phyloP scores from a whole-genome alignment of 768 basidiomycete species.

The Kwoniella heveanensis region DNA sequence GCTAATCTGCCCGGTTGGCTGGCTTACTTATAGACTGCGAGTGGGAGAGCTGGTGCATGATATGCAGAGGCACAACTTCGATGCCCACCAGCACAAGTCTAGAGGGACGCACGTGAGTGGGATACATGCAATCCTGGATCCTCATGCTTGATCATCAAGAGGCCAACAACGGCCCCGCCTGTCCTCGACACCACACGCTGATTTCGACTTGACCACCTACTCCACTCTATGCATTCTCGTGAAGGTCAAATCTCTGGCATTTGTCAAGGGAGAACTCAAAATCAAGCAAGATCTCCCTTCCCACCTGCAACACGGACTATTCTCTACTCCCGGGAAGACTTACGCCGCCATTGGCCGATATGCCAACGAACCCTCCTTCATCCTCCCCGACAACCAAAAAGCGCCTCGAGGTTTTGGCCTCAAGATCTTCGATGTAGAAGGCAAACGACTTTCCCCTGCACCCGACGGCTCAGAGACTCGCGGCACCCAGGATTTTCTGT shows the following conservation, averaged over 20 bases:
- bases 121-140: not conserved
- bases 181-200: no score
- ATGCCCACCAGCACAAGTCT: conserved; percentile 32
- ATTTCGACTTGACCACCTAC: no score
- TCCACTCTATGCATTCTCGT: no score
- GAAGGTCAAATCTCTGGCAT: conserved; percentile 34
- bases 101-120: conserved; percentile 31
- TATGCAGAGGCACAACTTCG: conserved; percentile 31
- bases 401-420: conserved; percentile 33
- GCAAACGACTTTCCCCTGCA: conserved; percentile 21
- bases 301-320: conserved; percentile 31
- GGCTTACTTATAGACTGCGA: conserved; percentile 4
- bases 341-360: conserved; percentile 26
- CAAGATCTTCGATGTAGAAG: conserved; percentile 31
- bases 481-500: conserved; percentile 31
- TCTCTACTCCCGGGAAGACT: conserved; percentile 12
- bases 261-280: conserved; percentile 29
- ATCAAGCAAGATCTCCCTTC: conserved; percentile 24
- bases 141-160: not conserved
- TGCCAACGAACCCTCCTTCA: conserved; percentile 38
- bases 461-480: conserved; percentile 15
- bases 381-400: conserved; percentile 26
- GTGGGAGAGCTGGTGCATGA: conserved; percentile 28
- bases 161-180: no score
- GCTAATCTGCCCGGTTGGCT: not conserved